Base-by-base conservation (phyloP, 2,329 filamentous ascomycete genomes). In the Fusarium secorum region DNA sequence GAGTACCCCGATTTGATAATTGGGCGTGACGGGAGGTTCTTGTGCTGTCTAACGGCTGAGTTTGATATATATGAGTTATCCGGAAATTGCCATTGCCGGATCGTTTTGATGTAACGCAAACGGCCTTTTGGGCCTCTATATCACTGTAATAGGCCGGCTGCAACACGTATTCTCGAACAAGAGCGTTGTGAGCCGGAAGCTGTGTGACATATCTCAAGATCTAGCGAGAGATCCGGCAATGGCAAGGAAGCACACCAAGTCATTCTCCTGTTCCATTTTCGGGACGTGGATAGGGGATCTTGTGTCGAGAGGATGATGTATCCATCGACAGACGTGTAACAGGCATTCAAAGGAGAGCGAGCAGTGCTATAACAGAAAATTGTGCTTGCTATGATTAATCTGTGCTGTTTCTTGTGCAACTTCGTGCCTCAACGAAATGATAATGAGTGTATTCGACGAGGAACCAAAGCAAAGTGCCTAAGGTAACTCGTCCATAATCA, bases 151-250 rank as follows among this genome's bases (percentile, higher is more conserved):
- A 64, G 44, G 60, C 49, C 67, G 57, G 51, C 44, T 71, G 35
- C 39, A 59, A 53, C 58, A 52, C 49, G 18, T 26, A 42, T 42
- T 60, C 60, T 66, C 68, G 72, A 70, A 64, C 48, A 53, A 71
- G 41, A 56, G 60, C 64, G 26, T 54, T 55, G 63, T 58, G 62
- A 45, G 56, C 39, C 53, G 54, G n/a, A 53, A 59, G 66, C 45
- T 61, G 72, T 75, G 44, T 32, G 24, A 74, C 70, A 36, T 28
- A 24, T 41, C 60, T 28, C 51, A 64, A 60, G 54, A 38, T 64
- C 67, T 73, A 64, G 63, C 71, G 73, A 74, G 61, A 72, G 64
- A 71, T 68, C 54, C 55, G 53, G 70, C 45, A 46, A 39, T 54
- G 41, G 49, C 30, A 59, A 32, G 52, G 45, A 55, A 20, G 38